These are phyloP conservation scores for Zhuliangozyma parablackwelliae DNA, from an alignment of 1,139 yeast species.

Conservation along the genomic window DNA sequence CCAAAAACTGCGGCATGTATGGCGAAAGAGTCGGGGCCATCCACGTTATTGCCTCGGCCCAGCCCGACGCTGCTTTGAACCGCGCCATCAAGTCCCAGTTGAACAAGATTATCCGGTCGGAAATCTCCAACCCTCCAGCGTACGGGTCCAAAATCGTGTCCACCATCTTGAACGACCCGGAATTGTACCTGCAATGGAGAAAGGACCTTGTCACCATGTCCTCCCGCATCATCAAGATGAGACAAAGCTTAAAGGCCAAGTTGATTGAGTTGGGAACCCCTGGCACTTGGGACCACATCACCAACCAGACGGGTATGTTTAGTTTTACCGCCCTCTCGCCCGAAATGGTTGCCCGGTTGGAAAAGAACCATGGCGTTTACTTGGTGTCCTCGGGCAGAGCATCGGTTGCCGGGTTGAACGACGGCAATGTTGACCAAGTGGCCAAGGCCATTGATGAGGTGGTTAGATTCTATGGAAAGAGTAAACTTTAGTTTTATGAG, in stretches of 20 bases:
- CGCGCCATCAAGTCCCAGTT: constrained; percentile 69
- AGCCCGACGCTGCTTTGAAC: constrained; percentile 19
- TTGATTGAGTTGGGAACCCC: constrained; percentile 67
- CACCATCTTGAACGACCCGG: constrained; percentile 61
- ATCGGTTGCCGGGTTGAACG: constrained; percentile 89
- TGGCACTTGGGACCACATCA: constrained; percentile 91
- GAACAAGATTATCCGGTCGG: constrained; percentile 72
- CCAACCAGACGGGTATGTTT: constrained; percentile 93
- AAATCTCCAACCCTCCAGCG: constrained; percentile 91
- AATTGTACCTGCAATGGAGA: constrained; percentile 76
- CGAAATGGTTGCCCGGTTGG: constrained; percentile 78
- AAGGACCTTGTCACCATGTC: constrained; percentile 85
- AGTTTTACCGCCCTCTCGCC: constrained; percentile 83
- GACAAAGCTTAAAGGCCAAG: constrained; percentile 58
- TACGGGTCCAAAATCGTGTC: constrained; percentile 94
- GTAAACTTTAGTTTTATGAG: constrained; percentile 9
- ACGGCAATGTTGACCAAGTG: constrained; percentile 70
- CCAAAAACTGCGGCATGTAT: constrained; percentile 94
- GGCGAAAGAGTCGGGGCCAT: constrained; percentile 97
- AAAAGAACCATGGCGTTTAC: constrained; percentile 73
- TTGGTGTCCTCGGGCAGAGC: constrained; percentile 85
- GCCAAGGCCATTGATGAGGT: constrained; percentile 83
- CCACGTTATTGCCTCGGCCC: constrained; percentile 56
- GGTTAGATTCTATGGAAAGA: constrained; percentile 36
- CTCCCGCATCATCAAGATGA: constrained; percentile 75